Evolutionary conservation across 164 flowering plant species (phyloP), one percentile per base, ranked within the genome.

Genomic region (Akebia trifoliata): DNA sequence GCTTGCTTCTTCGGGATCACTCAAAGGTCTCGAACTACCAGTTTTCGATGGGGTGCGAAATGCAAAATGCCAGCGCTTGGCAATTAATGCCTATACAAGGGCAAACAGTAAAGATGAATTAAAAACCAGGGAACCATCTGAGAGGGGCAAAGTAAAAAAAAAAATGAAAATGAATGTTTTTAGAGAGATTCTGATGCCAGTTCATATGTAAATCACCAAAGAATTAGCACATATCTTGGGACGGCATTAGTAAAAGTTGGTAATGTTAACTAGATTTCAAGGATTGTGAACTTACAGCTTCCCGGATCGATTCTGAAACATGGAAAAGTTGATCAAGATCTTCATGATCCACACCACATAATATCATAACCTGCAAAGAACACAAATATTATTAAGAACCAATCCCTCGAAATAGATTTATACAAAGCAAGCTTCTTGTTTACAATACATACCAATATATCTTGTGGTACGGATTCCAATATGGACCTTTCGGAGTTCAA

Each of bases 321-420:
- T 38, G 50, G 31, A 43, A 45, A 22, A 70, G 66, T 42, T 57
- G 63, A 28, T 56, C 39, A 28, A 70, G 44, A 43, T 70, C 73
- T 4, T 61, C 69, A 32, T 70, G 66, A 11, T 65, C 54, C 0
- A 65, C 63, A 0, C 69, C 56, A 36, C 74, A 70, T 17, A 70
- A 17, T 10, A 65, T 37, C 22, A 56, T 64, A 37, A 70, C 25
- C 71, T 62, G 59, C 24, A 68, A 47, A 37, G n/a, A 38, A 48
- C 24, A 17, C n/a, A 20, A 57, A 20, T 43, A 31, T 44, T 9
- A 35, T 37, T 30, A 32, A 46, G 20, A 6, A 6, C 21, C 15
- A 18, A 8, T 6, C 40, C 46, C 25, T 22, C n/a, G 26, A 55
- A 7, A 26, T 8, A 51, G 14, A 17, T 26, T 25, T 0, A 11